Base-by-base conservation (phyloP, 495 filamentous ascomycete species). In the Tetracladium setigerum region DNA sequence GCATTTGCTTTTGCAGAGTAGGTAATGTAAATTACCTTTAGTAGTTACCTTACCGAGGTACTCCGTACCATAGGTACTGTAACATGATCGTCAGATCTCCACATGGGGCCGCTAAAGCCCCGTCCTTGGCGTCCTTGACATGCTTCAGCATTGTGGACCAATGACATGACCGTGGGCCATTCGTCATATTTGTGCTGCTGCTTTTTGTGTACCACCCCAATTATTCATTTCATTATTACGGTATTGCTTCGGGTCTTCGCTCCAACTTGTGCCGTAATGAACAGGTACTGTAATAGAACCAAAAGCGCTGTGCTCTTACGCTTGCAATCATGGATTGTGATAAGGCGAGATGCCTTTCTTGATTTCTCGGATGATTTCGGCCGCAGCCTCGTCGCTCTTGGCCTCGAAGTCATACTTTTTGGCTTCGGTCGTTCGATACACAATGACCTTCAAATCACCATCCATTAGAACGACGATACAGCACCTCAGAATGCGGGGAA, bases 381-480 rank as follows among this genome's bases (percentile, higher is more conserved):
- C 72, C n/a, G 91, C 91, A 59, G 94, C 88, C 24, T 79, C 76
- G 1, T 73, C 69, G 57, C 75, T 89, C 50, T 74, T 78, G 12
- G 91, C 87, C 64, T 97, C 91, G 68, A 97, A 98, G 59, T 98
- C 92, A 67, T 98, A 98, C 52, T 89, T 71, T 70, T 98, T 97
- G 56, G 81, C 86, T 62, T 95, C 90, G 15, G 84, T 83, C 34
- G 82, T 86, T 52, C 84, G 82, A 47, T 83, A 84, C 24, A 95
- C 83, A 38, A 91, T 73, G 5, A 95, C 73, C 78, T 79, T 47
- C 44, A 22, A 18, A 15, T 15, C 30, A 19, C 24, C 35, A 30
- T 16, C 13, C 38, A 40, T 47, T 12, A 51, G 24, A 17, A 22
- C 24, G 15, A 17, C 18, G 17, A 43, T 31, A 18, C 18, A 40